Base-by-base conservation (phyloP, 2,329 filamentous ascomycete genomes). In the Fusarium dlaminii region DNA sequence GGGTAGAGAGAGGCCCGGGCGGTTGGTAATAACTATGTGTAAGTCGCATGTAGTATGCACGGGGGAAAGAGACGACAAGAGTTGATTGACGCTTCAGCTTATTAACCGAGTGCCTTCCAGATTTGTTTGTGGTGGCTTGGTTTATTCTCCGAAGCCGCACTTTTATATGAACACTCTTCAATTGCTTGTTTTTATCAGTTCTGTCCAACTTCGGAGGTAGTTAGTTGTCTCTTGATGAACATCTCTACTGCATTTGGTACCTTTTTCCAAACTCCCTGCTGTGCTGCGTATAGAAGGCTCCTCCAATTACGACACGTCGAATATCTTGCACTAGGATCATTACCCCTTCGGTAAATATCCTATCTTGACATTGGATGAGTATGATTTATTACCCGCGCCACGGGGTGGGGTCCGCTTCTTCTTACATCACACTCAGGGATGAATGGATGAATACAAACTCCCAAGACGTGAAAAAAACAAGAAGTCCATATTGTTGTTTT, bases 391-490 rank as follows among this genome's bases (percentile, higher is more conserved):
- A 55, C 67, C 66, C 58, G 55, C 29, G 51, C 27, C 51, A 36
- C 51, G 36, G 51, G 55, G 66, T 62, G 62, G 62, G 71, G 55
- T 61, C 67, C 62, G 45, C 67, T 68, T 40, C 51, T 63, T 72
- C 71, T 68, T 74, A 68, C 67, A 74, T 74, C 58, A 69, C 65
- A 57, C 43, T 48, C 57, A 69, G 65, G 56, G 66, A 68, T 68
- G 64, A 49, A 49, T 39, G 65, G 42, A 60, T 68, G 65, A 45
- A 68, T 52, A 18, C 24, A 59, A 56, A 51, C 32, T 37, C 42
- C 56, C 32, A 40, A 43, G 46, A 46, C n/a, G 51, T 36, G 39
- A 42, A 29, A 18, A 37, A 49, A 40, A 32, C 32, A 67, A 68
- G 20, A 61, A 40, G 34, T 36, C 24, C 39, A 67, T 40, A 32